A percentile compares a stretch with the other conserved stretches of the same genome.
Conservation (phyloP, 768 basidiomycete genomes). For the Kwoniella sp. region DNA sequence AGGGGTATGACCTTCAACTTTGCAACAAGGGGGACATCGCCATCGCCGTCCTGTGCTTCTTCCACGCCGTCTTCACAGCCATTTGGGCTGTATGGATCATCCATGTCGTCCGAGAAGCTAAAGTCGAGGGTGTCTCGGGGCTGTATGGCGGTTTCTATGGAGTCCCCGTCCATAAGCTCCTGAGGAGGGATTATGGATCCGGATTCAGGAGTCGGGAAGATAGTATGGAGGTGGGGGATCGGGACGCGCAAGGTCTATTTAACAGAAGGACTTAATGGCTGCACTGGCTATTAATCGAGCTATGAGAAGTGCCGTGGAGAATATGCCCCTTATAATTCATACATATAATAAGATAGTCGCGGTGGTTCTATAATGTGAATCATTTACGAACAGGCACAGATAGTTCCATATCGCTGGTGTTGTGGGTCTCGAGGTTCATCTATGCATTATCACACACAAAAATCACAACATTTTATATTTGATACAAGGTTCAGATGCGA, state of each 20-base stretch:
- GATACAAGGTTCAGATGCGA: not conserved
- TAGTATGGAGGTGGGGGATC: not conserved
- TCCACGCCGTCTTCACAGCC: not conserved
- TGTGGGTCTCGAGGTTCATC: too few species aligned
- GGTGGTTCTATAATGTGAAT: too few species aligned
- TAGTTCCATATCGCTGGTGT: not conserved
- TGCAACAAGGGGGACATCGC: not conserved
- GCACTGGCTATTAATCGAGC: too few species aligned
- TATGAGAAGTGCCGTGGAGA: too few species aligned
- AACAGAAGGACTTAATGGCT: too few species aligned
- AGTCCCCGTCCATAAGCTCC: not conserved
- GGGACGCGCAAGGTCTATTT: not conserved
- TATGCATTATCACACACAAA: not conserved
- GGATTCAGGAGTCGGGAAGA: not conserved
- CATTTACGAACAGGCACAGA: too few species aligned
- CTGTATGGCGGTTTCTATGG: not conserved
- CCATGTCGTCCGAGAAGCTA: not conserved
- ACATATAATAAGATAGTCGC: too few species aligned
- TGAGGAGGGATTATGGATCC: not conserved
- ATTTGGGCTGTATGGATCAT: not conserved
- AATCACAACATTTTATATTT: not conserved
- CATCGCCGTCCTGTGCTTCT: not conserved
- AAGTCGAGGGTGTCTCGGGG: not conserved
- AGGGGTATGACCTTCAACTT: not conserved
- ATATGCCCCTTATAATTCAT: too few species aligned